Evolutionary conservation across 345 rosid genomes (phyloP).

Genomic region (Moricandia arvensis): DNA sequence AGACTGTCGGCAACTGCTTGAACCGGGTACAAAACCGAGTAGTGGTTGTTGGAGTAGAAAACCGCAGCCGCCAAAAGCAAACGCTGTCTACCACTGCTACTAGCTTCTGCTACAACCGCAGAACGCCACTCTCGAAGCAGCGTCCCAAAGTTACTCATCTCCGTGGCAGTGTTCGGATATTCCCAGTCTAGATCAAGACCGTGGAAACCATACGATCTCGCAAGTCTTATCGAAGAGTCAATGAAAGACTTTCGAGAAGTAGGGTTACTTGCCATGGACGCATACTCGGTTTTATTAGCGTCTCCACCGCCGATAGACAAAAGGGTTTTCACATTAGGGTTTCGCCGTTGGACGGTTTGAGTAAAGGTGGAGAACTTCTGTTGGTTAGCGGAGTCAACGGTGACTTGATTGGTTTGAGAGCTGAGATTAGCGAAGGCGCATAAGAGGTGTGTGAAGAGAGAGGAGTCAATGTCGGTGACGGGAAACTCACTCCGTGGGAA

Average conservation of each 20-base stretch:
- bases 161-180: not conserved
- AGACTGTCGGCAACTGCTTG: conserved; percentile 36
- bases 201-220: not conserved
- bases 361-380: conserved; percentile 55
- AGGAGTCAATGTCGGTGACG: conserved; percentile 45
- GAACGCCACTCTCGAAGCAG: not conserved
- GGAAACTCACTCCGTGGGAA: conserved; percentile 33
- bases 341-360: conserved; percentile 44
- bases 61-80: conserved; percentile 28
- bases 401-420: conserved; percentile 40
- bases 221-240: not conserved
- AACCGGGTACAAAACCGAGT: conserved; percentile 44
- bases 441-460: conserved; percentile 62
- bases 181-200: not conserved
- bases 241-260: not conserved
- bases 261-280: conserved; percentile 38
- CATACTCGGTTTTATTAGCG: conserved; percentile 27
- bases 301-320: conserved; percentile 60
- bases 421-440: conserved; percentile 54
- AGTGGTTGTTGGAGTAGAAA: conserved; percentile 28
- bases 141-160: not conserved
- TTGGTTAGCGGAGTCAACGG: conserved; percentile 44
- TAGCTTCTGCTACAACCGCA: not conserved
- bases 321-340: conserved; percentile 52
- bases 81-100: not conserved